Percentiles rank a stretch among this genome's conserved stretches.
Conservation (phyloP, 345 rosid genomes). For the Bruguiera gymnorhiza region DNA sequence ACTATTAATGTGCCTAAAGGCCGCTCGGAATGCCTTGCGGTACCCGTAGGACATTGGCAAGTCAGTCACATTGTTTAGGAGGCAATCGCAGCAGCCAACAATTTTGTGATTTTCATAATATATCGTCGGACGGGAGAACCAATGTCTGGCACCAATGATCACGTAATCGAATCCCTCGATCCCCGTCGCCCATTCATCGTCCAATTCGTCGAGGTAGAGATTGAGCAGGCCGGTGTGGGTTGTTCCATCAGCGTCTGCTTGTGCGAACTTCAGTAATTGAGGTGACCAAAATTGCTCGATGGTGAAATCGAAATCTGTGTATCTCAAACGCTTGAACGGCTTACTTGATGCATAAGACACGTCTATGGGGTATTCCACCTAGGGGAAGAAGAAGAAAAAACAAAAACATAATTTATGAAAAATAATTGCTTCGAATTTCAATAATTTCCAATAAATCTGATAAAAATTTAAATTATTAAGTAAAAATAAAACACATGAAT, state of each 20-base stretch:
- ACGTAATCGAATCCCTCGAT: slow-evolving; percentile 55
- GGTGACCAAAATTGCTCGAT: slow-evolving; percentile 64
- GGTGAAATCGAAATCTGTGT: slow-evolving; percentile 69
- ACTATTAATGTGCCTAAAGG: slow-evolving; percentile 57
- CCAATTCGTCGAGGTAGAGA: slow-evolving; percentile 61
- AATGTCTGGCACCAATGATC: slow-evolving; percentile 67
- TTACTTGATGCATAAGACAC: slow-evolving; percentile 49
- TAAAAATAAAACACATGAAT: too few relatives aligned
- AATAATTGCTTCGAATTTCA: too few relatives aligned
- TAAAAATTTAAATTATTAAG: too few relatives aligned
- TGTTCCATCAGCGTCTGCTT: slow-evolving; percentile 37
- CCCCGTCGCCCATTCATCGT: slow-evolving; percentile 58
- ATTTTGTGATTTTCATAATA: slow-evolving; percentile 44
- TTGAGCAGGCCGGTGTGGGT: slow-evolving; percentile 43
- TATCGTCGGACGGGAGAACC: slow-evolving; percentile 67
- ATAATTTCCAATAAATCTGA: too few relatives aligned
- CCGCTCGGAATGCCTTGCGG: slow-evolving; percentile 60
- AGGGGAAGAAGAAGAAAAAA: not conserved
- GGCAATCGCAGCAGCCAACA: slow-evolving; percentile 65
- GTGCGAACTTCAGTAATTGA: slow-evolving; percentile 45
- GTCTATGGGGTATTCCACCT: slow-evolving; percentile 78
- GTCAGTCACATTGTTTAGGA: slow-evolving; percentile 47
- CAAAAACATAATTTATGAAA: not conserved
- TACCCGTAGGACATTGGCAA: slow-evolving; percentile 60
- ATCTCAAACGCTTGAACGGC: slow-evolving; percentile 59